Conservation (phyloP, 306 rosid genomes). For the Herpetospermum pedunculosum region DNA sequence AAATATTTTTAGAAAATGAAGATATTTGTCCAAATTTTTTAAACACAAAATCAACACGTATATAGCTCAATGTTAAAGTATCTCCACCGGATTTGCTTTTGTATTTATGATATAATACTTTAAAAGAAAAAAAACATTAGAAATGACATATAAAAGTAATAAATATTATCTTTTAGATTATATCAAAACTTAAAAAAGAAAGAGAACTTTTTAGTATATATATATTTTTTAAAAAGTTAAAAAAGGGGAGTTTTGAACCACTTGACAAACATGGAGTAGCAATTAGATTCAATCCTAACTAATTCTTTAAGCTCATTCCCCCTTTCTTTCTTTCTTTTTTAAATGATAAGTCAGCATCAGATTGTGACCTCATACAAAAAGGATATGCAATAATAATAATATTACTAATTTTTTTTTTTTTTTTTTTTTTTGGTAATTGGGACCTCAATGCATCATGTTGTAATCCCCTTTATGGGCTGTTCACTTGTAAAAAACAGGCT, state of each 20-base stretch:
- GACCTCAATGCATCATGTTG: slow-evolving; percentile 1
- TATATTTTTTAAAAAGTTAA: neutral
- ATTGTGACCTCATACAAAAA: slow-evolving; percentile 5
- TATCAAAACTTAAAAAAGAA: neutral
- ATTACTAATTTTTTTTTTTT: neutral
- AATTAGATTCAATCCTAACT: slow-evolving; percentile 2
- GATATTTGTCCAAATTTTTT: neutral
- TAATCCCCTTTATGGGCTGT: slow-evolving; percentile 9
- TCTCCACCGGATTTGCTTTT: too few species aligned
- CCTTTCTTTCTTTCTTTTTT: neutral
- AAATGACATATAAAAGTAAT: neutral
- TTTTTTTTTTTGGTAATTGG: neutral
- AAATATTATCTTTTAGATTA: neutral
- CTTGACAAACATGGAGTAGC: neutral
- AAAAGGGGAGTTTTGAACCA: neutral
- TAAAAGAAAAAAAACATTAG: neutral
- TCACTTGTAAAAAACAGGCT: slow-evolving; percentile 6
- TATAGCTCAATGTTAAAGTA: too few species aligned
- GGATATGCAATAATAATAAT: neutral
- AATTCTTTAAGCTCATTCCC: neutral
- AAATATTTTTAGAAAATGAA: neutral
- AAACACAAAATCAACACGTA: neutral
- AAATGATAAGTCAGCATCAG: slow-evolving; percentile 4
- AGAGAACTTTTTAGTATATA: neutral
- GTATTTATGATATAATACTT: neutral